Base-by-base conservation (phyloP, 768 basidiomycete species). In the Trametes villosa region DNA sequence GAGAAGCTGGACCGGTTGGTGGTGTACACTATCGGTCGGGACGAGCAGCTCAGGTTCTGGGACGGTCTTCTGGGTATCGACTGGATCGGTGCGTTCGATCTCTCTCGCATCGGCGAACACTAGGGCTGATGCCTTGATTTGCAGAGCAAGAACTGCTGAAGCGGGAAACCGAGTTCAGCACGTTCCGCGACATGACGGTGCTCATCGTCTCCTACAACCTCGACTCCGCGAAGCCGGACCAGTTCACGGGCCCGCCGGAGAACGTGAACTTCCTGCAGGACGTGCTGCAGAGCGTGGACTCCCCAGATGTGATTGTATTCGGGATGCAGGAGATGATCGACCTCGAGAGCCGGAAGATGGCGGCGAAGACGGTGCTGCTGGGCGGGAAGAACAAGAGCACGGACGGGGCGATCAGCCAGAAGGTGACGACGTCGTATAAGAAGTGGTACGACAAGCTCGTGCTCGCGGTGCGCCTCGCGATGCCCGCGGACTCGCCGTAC, bases 271-370 rank as follows among this genome's bases (percentile, higher is more conserved):
- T 98, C 78, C 76, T 99, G n/a, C 78, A 83, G n/a, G 83, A 93
- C 22, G 86, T 84, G 2, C 78, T 98, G 12, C 78, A 73, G 4
- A 91, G 87, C 67, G 86, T 89, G 36, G 86, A 91, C 13, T 69
- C 74, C 12, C 92, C 96, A 3, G 96, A 98, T 64, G 88, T 98
- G 66, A 89, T 99, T 64, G 84, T 87, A 4, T 96, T 99, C 67
- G 95, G 95, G 2, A 90, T 98, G 74, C 96, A 99, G 74, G 96
- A 98, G 75, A 83, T 98, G 38, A 93, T 99, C 61, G 94, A 97
- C 70, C 83, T 99, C n/a, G 95, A 97, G 66, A 88, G 86, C 64
- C 87, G 93, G 62, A 94, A 88, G 76, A 87, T 98, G 79, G 88
- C 90, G 1, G 96, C 96, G 67, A 96, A 97, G 76, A 93, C 89